phyloP scores from a whole-genome alignment of 371 early-diverging fungal genomes.

The Capillidium heterosporum region DNA sequence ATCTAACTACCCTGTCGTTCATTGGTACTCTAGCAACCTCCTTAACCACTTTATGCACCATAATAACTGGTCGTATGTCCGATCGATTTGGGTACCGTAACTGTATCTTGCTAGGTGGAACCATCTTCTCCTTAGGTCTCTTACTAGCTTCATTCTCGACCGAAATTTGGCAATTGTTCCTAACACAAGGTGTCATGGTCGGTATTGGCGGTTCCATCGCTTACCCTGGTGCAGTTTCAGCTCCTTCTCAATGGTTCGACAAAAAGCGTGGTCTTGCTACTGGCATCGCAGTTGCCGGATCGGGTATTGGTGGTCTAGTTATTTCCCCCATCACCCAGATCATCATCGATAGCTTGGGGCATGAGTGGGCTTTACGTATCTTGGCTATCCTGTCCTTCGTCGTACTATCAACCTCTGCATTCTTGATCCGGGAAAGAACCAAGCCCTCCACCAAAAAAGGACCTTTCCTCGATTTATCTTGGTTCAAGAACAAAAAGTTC shows the following conservation, averaged over 20 bases:
- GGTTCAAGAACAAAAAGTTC: no score
- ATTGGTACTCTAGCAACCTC: neutral
- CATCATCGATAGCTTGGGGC: conserved; percentile 31
- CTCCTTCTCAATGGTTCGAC: conserved; percentile 65
- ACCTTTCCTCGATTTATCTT: no score
- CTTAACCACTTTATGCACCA: neutral
- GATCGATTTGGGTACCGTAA: neutral
- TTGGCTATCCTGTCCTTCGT: conserved; percentile 30
- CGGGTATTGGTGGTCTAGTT: conserved; percentile 60
- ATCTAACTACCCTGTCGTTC: neutral
- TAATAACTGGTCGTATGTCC: neutral
- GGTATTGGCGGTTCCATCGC: conserved; percentile 30
- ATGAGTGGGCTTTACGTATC: conserved; percentile 38
- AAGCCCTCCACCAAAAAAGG: no score
- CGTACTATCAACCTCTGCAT: no score
- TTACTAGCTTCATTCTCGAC: no score
- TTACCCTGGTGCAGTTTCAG: conserved; percentile 32
- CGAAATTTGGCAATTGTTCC: no score
- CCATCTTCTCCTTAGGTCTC: neutral
- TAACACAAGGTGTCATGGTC: no score
- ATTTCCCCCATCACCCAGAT: conserved; percentile 40
- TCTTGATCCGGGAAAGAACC: no score
- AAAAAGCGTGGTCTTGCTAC: no score
- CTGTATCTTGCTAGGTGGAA: neutral
- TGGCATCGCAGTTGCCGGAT: no score